These are phyloP conservation scores for Alternaria sp. DNA, from an alignment of 2,329 filamentous ascomycete species.

Conservation along the genomic window DNA sequence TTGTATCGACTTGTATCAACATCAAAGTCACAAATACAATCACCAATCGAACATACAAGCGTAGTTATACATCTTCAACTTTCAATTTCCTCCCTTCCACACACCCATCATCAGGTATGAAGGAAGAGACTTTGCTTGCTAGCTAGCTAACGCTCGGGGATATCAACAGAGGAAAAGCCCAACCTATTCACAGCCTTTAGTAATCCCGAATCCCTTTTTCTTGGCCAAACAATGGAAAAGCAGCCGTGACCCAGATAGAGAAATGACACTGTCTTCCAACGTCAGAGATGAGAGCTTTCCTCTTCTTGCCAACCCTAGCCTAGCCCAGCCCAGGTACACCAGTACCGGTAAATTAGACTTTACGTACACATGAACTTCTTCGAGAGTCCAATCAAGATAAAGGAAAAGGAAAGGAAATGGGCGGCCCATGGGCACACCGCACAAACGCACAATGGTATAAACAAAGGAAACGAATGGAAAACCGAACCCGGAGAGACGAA, in stretches of 20 bases:
- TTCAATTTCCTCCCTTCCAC: not conserved
- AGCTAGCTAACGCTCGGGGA: not conserved
- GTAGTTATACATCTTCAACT: not conserved
- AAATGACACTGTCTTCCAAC: not conserved
- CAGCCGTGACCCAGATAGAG: not conserved
- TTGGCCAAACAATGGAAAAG: not conserved
- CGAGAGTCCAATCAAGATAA: not conserved
- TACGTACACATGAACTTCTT: not conserved
- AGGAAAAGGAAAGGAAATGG: not conserved
- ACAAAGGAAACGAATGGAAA: constrained; percentile 10
- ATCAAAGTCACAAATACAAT: not conserved
- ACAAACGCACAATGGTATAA: constrained; percentile 7
- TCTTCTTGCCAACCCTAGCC: not conserved
- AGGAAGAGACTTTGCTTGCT: not conserved
- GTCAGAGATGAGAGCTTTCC: not conserved
- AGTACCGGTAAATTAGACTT: not conserved
- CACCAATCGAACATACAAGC: not conserved
- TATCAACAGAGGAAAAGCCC: not conserved
- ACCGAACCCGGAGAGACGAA: not conserved
- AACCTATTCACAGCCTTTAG: not conserved
- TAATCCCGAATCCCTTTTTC: not conserved
- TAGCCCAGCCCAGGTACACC: not conserved
- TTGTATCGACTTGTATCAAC: not conserved
- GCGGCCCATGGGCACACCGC: not conserved
- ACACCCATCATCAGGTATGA: not conserved